Percentiles rank a stretch among this genome's conserved stretches.
phyloP scores from a whole-genome alignment of 1,284 basidiomycete species.

The Melampsora americana region DNA sequence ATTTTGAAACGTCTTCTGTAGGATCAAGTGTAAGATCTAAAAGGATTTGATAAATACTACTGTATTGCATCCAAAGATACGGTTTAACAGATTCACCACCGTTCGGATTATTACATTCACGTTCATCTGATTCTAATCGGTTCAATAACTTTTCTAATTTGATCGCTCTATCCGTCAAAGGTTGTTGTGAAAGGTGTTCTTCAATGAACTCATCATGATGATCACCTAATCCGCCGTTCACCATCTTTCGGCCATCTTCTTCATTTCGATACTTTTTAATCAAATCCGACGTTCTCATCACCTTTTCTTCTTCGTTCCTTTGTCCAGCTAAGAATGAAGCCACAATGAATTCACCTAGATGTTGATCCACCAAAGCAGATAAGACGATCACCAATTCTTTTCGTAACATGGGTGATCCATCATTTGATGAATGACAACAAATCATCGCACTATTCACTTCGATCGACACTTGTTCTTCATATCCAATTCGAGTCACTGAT shows the following conservation, averaged over 20 bases:
- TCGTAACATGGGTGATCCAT: slow-evolving; percentile 43
- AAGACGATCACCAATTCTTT: slow-evolving; percentile 43
- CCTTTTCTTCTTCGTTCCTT: slow-evolving; percentile 22
- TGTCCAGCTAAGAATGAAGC: slow-evolving; percentile 35
- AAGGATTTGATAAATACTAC: slow-evolving; percentile 52
- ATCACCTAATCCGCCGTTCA: not conserved
- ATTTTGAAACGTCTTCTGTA: slow-evolving; percentile 51
- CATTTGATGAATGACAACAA: slow-evolving; percentile 42
- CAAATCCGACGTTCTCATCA: slow-evolving; percentile 11
- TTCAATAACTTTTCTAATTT: slow-evolving; percentile 41
- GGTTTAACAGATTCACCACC: slow-evolving; percentile 29
- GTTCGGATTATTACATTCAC: not conserved
- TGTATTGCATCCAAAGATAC: slow-evolving; percentile 46
- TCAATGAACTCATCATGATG: not conserved
- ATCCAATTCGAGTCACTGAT: slow-evolving; percentile 15
- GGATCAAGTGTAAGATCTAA: slow-evolving; percentile 53
- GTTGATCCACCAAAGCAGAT: slow-evolving; percentile 38
- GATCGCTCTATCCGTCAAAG: slow-evolving; percentile 35
- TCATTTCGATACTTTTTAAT: slow-evolving; percentile 38
- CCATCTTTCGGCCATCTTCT: not conserved
- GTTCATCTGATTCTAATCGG: slow-evolving; percentile 34
- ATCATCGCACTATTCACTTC: slow-evolving; percentile 40
- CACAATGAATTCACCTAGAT: slow-evolving; percentile 43
- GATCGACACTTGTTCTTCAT: slow-evolving; percentile 42
- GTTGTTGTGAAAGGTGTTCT: not conserved